Base-by-base conservation (phyloP, 148 eudicot species). In the Vaccinium corymbosum region DNA sequence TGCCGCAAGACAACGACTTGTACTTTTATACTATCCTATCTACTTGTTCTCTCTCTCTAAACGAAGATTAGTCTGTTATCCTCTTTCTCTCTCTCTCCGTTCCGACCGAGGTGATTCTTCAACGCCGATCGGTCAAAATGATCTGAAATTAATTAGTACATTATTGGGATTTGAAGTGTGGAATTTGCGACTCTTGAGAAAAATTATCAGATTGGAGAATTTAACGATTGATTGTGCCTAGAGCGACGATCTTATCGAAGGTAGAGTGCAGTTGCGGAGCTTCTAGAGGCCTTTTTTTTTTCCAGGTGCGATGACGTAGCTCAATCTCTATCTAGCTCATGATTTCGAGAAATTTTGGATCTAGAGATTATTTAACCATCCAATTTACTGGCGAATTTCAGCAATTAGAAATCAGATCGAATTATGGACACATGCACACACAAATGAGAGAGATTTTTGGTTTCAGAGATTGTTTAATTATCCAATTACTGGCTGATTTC, bases 301-400 rank as follows among this genome's bases (percentile, higher is more conserved):
- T 42, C 16, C 32, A 83, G 80, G 85, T 83, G 70, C 64, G 85
- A 38, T 50, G 76, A 82, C 55, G 84, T 57, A 72, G 73, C 77
- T 71, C 59, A 15, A 29, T 68, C 48, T 16, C 27, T 79, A 29
- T 55, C 81, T 79, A 29, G 55, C 35, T 55, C 55, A 32, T 17
- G 6, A 27, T 29, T 59, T 53, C 81, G 22, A 16, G 49, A 53
- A 52, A 56, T 55, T 55, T 79, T 55, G 81, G 64, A 53, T 79
- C 27, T 5, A 25, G 35, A 25, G 73, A 68, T 68, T 68, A 29
- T 29, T 11, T 66, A 25, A 25, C 16, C 73, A 14, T 68, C 19
- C 73, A 68, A 59, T 7, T 68, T 13, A 16, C 72, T 27, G 17
- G 7, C 17, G 42, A 27, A 25, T 66, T 66, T 66, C 35, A 27